Evolutionary conservation across 2,329 filamentous ascomycete genomes (phyloP), one percentile per base, ranked within the genome.

Genomic region (Diaporthe destruens): DNA sequence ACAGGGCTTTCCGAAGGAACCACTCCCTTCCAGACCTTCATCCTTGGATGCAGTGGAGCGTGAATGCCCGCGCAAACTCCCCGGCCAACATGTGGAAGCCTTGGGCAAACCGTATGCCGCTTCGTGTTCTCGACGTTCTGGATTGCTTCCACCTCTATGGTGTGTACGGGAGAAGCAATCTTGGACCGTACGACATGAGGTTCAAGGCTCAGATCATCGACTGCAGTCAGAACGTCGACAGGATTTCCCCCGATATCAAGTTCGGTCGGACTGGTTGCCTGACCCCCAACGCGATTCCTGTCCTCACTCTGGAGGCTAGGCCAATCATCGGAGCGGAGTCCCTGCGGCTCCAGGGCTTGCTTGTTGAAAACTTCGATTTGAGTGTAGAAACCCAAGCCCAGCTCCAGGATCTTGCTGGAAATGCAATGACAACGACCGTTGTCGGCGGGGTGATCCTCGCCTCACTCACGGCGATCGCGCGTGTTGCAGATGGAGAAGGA

Each of bases 351-450:
- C 93, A 95, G 81, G 93, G 93, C 1, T 83, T 95, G 63, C 91
- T 92, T 0, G 79, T 91, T 1, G 82, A 90, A 69, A 86, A 87
- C 63, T 82, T 95, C 14, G 82, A 90, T 0, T 85, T 94, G n/a
- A 90, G 88, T 0, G 86, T 87, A 11, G 91, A 95, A 76, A 87
- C 86, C 0, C 85, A 91, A 59, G 80, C 82, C 1, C 84, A 95
- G 23, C 83, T 94, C 2, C 89, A 91, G 74, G 89, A 94, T 75
- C 82, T 96, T 2, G 92, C 92, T 2, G 93, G 93, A 0, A 96
- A 96, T 79, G 93, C 93, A 0, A 96, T 96, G 93, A 90, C 88
- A 0, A 90, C 89, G 0, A 92, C 93, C 0, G 91, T 94, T 0
- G 89, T 95, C 12, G 92, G 91, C 3, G 85, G 88, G 1, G 87